Percentiles rank a stretch among this genome's conserved stretches.
phyloP scores from a whole-genome alignment of 139 green algal genomes.

The Astrephomene gubernaculifera region DNA sequence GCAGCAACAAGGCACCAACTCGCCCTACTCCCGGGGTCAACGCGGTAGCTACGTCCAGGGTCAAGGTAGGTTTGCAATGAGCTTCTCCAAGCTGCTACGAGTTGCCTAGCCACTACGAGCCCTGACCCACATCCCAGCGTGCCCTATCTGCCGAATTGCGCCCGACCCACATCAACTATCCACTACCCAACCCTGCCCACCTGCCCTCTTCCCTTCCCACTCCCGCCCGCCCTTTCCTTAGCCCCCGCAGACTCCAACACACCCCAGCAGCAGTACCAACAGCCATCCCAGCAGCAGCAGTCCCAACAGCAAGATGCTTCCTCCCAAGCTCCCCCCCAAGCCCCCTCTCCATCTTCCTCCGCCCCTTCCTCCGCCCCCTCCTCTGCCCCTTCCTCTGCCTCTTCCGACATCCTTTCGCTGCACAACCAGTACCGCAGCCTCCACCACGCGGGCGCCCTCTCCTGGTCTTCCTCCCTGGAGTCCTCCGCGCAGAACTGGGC shows the following conservation, averaged over 20 bases:
- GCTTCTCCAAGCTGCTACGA: background rate
- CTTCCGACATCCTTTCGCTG: slow-evolving; percentile 1
- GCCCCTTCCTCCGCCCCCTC: background rate
- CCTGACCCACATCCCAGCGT: background rate
- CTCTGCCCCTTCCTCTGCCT: background rate
- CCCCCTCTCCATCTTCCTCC: background rate
- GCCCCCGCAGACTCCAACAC: background rate
- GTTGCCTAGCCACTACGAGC: background rate
- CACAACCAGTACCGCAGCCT: slow-evolving; percentile 13
- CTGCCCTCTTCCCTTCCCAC: background rate
- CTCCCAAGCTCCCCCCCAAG: background rate
- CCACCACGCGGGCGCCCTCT: background rate
- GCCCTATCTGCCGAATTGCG: background rate
- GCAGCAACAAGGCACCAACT: background rate
- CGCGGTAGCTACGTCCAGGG: background rate
- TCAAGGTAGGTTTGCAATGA: background rate
- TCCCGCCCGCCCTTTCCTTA: background rate
- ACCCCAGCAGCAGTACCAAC: background rate
- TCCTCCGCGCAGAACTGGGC: slow-evolving; percentile 10
- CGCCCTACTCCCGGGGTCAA: background rate
- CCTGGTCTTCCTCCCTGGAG: background rate
- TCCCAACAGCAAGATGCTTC: background rate
- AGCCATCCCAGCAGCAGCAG: background rate
- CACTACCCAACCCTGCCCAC: background rate
- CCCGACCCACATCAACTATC: background rate